Evolutionary conservation across 164 flowering plant species (phyloP).

Genomic region (Berberis vulgaris): DNA sequence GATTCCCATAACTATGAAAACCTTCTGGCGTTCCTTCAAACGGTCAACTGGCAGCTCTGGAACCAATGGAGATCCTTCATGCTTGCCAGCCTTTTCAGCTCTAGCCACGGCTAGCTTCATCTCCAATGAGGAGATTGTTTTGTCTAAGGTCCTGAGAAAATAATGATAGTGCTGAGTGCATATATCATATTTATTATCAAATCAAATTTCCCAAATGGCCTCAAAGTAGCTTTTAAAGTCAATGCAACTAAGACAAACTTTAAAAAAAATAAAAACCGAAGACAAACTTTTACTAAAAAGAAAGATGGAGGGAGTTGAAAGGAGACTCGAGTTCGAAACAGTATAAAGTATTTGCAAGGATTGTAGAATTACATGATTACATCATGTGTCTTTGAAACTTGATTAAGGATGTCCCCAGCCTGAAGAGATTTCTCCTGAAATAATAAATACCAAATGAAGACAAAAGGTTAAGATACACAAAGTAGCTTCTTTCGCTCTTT

Average conservation of each 20-base stretch:
- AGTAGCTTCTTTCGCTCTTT: neutral
- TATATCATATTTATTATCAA: slow-evolving; percentile 3
- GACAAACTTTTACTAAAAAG: neutral
- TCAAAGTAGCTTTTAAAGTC: neutral
- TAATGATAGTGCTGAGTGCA: slow-evolving; percentile 1
- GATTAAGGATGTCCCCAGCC: slow-evolving; percentile 48
- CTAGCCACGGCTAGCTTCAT: slow-evolving; percentile 79
- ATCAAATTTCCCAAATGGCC: neutral
- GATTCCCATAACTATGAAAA: slow-evolving; percentile 91
- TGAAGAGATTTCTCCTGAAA: slow-evolving; percentile 43
- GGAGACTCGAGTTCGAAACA: neutral
- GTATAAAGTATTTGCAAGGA: slow-evolving; percentile 3
- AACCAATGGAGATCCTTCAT: slow-evolving; percentile 34
- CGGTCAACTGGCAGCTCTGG: slow-evolving; percentile 23
- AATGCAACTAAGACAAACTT: neutral
- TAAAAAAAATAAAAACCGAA: too few species aligned
- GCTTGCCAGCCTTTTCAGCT: slow-evolving; percentile 43
- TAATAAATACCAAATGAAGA: neutral
- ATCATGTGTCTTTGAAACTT: slow-evolving; percentile 67
- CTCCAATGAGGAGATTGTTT: slow-evolving; percentile 76
- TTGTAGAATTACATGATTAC: slow-evolving; percentile 48
- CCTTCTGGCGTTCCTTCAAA: slow-evolving; percentile 41
- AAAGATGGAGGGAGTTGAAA: neutral
- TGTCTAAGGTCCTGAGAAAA: slow-evolving; percentile 69
- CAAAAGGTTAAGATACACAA: slow-evolving; percentile 7